phyloP scores from a whole-genome alignment of 2,329 filamentous ascomycete genomes.

The Fulvia fulva region DNA sequence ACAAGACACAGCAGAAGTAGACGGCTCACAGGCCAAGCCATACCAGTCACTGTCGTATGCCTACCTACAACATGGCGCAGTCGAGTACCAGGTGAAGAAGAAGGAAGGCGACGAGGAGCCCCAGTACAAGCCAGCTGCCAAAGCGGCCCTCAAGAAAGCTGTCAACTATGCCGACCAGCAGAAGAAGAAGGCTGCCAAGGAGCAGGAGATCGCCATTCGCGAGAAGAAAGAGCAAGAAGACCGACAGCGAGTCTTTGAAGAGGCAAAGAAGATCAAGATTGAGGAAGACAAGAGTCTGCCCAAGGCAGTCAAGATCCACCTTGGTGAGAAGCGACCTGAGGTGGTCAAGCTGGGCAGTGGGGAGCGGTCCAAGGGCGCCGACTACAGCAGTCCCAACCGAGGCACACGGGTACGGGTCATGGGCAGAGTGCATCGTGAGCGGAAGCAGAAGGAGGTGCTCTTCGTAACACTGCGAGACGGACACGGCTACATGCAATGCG shows the following conservation, averaged over 20 bases:
- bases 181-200: conserved; percentile 81
- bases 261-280: conserved; percentile 73
- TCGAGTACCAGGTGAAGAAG: conserved; percentile 65
- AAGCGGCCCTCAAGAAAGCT: conserved; percentile 82
- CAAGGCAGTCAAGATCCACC: conserved; percentile 68
- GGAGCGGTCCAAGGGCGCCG: conserved; percentile 45
- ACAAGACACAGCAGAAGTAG: conserved; percentile 57
- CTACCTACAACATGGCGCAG: conserved; percentile 63
- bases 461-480: conserved; percentile 86
- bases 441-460: conserved; percentile 76
- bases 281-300: conserved; percentile 70
- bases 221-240: conserved; percentile 70
- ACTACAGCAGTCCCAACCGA: conserved; percentile 52
- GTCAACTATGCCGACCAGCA: conserved; percentile 68
- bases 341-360: conserved; percentile 53
- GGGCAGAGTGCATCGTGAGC: conserved; percentile 77
- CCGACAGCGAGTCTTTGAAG: conserved; percentile 68
- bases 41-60: conserved; percentile 79
- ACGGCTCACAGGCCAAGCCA: conserved; percentile 68
- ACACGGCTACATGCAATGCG: conserved; percentile 78
- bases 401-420: conserved; percentile 75
- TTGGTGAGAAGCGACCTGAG: conserved; percentile 64
- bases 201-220: conserved; percentile 66
- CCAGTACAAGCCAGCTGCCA: conserved; percentile 77
- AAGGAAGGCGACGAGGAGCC: conserved; percentile 61